Percentiles rank a stretch among this genome's conserved stretches.
Conservation (phyloP, 768 basidiomycete species). For the Tricholoma flavovirens region DNA sequence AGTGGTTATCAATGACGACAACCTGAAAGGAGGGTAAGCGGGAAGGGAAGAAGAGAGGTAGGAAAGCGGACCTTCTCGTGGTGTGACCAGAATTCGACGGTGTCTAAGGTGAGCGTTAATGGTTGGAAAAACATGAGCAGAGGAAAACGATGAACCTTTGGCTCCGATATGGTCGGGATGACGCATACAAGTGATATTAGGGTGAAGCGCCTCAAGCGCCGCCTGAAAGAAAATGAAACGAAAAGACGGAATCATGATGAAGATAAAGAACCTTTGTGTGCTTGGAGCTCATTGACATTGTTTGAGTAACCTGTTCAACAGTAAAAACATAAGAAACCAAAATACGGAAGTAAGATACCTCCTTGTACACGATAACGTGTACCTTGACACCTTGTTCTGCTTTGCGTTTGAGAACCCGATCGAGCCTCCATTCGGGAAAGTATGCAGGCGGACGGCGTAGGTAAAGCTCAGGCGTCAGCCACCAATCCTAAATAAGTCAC, state of each 20-base stretch:
- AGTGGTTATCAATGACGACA: conserved; percentile 82
- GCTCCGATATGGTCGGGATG: conserved; percentile 88
- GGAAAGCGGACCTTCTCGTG: conserved; percentile 64
- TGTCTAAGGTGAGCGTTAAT: conserved; percentile 38
- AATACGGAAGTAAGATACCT: conserved; percentile 35
- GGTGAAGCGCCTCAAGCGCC: conserved; percentile 74
- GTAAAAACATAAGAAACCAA: neutral
- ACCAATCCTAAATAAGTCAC: conserved; percentile 62
- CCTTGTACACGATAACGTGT: conserved; percentile 92
- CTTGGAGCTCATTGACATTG: conserved; percentile 83
- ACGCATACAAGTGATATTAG: conserved; percentile 83
- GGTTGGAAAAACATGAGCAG: neutral
- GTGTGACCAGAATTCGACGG: conserved; percentile 85
- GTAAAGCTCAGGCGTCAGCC: conserved; percentile 93
- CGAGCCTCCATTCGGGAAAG: conserved; percentile 85
- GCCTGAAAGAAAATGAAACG: conserved; percentile 33
- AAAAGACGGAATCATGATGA: neutral
- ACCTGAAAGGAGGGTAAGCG: conserved; percentile 28
- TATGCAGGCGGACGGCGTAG: conserved; percentile 87
- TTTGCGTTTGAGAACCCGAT: conserved; percentile 78
- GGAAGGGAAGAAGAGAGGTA: neutral
- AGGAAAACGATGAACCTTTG: conserved; percentile 43
- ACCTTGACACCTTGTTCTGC: conserved; percentile 90
- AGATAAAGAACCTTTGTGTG: conserved; percentile 65
- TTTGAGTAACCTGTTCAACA: conserved; percentile 64